Conservation (phyloP, 257 asterid species). For the Sherardia arvensis region DNA sequence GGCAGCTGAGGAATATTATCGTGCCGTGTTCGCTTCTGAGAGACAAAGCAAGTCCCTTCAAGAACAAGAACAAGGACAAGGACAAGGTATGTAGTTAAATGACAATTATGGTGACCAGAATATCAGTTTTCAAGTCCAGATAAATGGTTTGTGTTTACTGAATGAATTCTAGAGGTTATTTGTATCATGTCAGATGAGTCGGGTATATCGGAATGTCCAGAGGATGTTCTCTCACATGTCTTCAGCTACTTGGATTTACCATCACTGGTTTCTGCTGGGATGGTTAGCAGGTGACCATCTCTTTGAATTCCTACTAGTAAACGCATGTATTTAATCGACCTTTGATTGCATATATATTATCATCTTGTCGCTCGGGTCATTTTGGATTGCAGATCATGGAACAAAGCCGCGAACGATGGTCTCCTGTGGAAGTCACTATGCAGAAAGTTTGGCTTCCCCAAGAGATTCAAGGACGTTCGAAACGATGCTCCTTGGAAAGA, state of each 20-base stretch:
- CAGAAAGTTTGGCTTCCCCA: slow-evolving; percentile 20
- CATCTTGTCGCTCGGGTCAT: too few species aligned
- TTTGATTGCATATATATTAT: neutral
- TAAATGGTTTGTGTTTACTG: neutral
- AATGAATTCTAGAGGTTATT: neutral
- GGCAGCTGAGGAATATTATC: slow-evolving; percentile 58
- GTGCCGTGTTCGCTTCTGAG: slow-evolving; percentile 58
- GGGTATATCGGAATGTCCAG: slow-evolving; percentile 46
- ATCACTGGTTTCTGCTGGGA: slow-evolving; percentile 61
- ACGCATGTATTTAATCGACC: neutral
- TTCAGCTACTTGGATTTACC: slow-evolving; percentile 60
- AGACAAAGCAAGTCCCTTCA: slow-evolving; percentile 45
- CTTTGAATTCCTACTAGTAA: neutral
- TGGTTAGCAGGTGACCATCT: slow-evolving; percentile 53
- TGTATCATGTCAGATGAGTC: slow-evolving; percentile 30
- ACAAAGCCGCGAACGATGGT: slow-evolving; percentile 55
- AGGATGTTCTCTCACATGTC: slow-evolving; percentile 56
- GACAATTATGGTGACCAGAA: neutral
- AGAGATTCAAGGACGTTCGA: slow-evolving; percentile 7
- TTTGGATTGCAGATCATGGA: slow-evolving; percentile 71
- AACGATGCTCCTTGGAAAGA: slow-evolving; percentile 32
- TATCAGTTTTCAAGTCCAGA: neutral
- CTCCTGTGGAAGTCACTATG: slow-evolving; percentile 53
- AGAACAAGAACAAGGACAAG: too few species aligned
- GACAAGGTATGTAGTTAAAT: slow-evolving; percentile 33